Percentiles rank a stretch among this genome's conserved stretches.
Evolutionary conservation across 2,329 filamentous ascomycete genomes (phyloP).

Genomic region (Xylaria sp.): DNA sequence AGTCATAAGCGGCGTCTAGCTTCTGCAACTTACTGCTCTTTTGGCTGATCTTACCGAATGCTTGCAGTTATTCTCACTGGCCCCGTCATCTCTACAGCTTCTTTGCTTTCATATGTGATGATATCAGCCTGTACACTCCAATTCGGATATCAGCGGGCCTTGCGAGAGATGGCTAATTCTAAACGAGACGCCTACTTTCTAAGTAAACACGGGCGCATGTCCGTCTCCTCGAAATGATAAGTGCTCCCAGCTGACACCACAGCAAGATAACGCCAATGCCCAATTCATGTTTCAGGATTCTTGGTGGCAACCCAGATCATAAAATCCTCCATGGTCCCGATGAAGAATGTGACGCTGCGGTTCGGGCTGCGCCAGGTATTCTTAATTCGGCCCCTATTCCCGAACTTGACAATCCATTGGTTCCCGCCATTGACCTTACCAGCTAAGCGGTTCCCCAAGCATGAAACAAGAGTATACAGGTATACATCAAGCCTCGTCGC

Average conservation of each 20-base stretch:
- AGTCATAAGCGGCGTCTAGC: neutral
- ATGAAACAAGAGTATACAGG: neutral
- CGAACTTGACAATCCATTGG: slow-evolving; percentile 21
- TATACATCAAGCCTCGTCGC: slow-evolving; percentile 10
- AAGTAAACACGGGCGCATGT: neutral
- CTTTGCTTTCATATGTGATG: slow-evolving; percentile 7
- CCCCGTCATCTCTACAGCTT: neutral
- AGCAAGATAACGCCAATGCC: neutral
- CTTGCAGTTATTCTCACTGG: neutral
- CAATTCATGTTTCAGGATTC: slow-evolving; percentile 30
- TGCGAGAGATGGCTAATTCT: neutral
- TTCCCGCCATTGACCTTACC: slow-evolving; percentile 13
- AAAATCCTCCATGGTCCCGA: slow-evolving; percentile 20
- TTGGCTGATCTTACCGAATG: neutral
- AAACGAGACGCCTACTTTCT: neutral
- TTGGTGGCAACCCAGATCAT: slow-evolving; percentile 15
- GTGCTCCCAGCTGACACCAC: slow-evolving; percentile 14
- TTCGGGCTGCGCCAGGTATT: slow-evolving; percentile 27
- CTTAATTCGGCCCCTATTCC: slow-evolving; percentile 26
- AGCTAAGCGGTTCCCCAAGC: slow-evolving; percentile 8
- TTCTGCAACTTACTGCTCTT: neutral
- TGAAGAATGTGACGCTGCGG: slow-evolving; percentile 28
- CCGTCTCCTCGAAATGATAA: neutral
- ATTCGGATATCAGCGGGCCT: neutral
- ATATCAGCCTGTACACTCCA: slow-evolving; percentile 8